A percentile compares a stretch with the other conserved stretches of the same genome.
These are phyloP conservation scores for Golubevia sp. DNA, from an alignment of 1,284 basidiomycete species.

Conservation along the genomic window DNA sequence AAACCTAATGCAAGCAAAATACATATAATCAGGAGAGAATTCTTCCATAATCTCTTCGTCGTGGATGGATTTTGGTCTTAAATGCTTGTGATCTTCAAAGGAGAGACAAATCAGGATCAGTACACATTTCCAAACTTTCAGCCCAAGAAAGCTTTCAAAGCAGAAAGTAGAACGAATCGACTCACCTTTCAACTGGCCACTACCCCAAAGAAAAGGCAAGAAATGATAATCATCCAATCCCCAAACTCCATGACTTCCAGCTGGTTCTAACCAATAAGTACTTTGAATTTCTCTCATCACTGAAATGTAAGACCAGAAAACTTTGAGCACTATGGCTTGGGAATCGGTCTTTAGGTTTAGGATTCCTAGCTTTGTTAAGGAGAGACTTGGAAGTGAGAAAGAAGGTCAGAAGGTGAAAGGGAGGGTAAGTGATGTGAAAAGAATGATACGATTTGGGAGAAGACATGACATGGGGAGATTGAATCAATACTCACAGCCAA, in stretches of 20 bases:
- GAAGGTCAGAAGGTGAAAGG: neutral
- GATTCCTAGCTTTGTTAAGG: slow-evolving; percentile 76
- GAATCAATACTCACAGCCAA: slow-evolving; percentile 76
- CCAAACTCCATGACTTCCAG: slow-evolving; percentile 97
- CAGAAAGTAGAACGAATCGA: too few relatives aligned
- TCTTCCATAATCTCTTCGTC: slow-evolving; percentile 91
- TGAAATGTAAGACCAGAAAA: slow-evolving; percentile 75
- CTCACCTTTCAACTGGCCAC: slow-evolving; percentile 77
- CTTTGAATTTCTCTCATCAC: slow-evolving; percentile 89
- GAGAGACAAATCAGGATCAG: too few relatives aligned
- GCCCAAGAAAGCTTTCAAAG: too few relatives aligned
- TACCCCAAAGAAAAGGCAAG: slow-evolving; percentile 88
- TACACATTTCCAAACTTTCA: too few relatives aligned
- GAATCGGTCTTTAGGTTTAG: slow-evolving; percentile 70
- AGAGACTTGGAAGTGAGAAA: slow-evolving; percentile 65
- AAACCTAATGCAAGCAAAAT: slow-evolving; percentile 92
- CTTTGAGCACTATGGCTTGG: slow-evolving; percentile 76
- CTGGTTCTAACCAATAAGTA: slow-evolving; percentile 96
- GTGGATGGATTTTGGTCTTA: slow-evolving; percentile 89
- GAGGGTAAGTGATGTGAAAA: neutral
- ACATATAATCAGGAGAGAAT: slow-evolving; percentile 91
- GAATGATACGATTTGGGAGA: neutral
- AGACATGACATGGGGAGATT: neutral
- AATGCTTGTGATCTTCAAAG: slow-evolving; percentile 84
- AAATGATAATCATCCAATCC: slow-evolving; percentile 98